Conservation (phyloP, 257 asterid genomes). For the Solanum lignicaule region DNA sequence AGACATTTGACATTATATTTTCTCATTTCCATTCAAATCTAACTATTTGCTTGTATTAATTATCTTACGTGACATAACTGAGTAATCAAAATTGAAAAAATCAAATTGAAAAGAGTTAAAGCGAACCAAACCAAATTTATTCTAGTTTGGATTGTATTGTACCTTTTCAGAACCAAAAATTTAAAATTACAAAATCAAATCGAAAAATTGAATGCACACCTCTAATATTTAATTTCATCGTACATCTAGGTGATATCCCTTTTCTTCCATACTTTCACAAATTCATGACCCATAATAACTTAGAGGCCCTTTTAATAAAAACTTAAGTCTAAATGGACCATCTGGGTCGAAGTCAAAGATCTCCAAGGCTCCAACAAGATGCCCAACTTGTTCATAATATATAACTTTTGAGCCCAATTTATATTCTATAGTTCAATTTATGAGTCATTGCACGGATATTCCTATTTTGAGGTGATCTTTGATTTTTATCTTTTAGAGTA, state of each 20-base stretch:
- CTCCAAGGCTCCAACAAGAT: not conserved
- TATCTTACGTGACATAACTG: not conserved
- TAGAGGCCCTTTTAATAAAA: not conserved
- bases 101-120: no score
- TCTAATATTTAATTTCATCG: not conserved
- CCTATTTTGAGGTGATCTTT: not conserved
- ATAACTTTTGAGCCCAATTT: not conserved
- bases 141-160: not conserved
- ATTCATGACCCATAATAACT: not conserved
- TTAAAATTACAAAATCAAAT: not conserved
- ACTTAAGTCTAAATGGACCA: not conserved
- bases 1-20: not conserved
- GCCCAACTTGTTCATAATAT: not conserved
- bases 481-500: no score
- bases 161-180: not conserved
- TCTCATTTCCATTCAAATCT: not conserved
- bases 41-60: not conserved
- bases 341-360: not conserved
- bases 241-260: not conserved
- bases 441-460: not conserved
- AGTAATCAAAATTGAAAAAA: no score
- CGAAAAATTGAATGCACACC: not conserved
- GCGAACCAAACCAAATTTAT: not conserved
- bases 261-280: not conserved
- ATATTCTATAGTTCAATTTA: not conserved